Conservation (phyloP, 2,329 filamentous ascomycete genomes). For the Cryphonectria radicalis region DNA sequence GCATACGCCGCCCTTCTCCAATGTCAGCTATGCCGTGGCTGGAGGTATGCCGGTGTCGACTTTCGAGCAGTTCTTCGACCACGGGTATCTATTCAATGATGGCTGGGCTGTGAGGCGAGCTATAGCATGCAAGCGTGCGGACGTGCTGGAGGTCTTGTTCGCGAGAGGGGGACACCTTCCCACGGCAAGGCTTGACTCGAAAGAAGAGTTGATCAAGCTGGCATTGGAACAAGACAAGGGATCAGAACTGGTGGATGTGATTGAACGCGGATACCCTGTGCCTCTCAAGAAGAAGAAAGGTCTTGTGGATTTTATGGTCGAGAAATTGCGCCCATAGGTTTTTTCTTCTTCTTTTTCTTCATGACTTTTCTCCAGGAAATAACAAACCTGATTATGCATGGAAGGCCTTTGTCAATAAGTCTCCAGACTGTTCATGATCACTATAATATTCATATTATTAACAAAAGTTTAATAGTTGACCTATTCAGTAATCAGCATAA, state of each 20-base stretch:
- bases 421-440: too few species aligned
- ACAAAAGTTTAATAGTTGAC: too few species aligned
- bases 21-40: neutral
- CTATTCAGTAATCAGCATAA: too few species aligned
- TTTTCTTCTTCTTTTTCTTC: neutral
- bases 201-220: neutral
- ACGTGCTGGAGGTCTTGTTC: neutral
- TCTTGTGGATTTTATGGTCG: neutral
- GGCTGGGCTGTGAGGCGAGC: neutral
- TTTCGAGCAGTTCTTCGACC: constrained; percentile 3
- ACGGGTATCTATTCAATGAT: neutral
- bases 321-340: neutral
- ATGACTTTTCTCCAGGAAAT: neutral
- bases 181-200: neutral
- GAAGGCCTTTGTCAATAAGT: too few species aligned
- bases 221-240: neutral
- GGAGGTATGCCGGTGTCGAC: constrained; percentile 3
- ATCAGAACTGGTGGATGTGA: neutral
- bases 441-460: too few species aligned
- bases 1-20: neutral
- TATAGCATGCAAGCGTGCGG: neutral
- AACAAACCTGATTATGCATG: neutral
- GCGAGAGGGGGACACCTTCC: neutral
- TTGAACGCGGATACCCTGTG: neutral
- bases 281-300: neutral